phyloP scores from a whole-genome alignment of 495 filamentous ascomycete species.

The Pyrenula aspistea region DNA sequence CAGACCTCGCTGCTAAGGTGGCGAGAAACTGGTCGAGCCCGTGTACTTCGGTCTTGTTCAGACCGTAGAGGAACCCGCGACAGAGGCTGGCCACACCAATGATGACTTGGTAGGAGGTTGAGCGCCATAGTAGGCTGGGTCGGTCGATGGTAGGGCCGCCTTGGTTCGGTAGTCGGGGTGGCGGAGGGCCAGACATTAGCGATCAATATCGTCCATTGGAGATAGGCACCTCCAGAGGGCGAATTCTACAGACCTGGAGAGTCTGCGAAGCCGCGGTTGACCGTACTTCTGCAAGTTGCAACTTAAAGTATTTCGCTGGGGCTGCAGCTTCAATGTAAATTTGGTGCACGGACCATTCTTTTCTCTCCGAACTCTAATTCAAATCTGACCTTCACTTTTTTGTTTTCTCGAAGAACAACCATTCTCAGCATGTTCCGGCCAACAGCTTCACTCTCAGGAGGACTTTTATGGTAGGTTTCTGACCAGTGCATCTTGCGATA shows the following conservation, averaged over 20 bases:
- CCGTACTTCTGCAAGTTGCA: neutral
- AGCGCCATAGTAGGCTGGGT: slow-evolving; percentile 32
- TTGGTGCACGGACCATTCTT: neutral
- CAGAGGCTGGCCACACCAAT: slow-evolving; percentile 31
- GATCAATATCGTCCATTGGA: neutral
- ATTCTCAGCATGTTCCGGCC: slow-evolving; percentile 49
- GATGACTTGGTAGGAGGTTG: slow-evolving; percentile 28
- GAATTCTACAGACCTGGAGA: neutral
- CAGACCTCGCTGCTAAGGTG: slow-evolving; percentile 58
- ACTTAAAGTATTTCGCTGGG: no score
- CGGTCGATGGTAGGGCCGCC: slow-evolving; percentile 1
- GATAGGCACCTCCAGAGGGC: neutral
- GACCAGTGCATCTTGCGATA: slow-evolving; percentile 6
- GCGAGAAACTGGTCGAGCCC: slow-evolving; percentile 66
- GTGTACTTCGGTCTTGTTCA: slow-evolving; percentile 43
- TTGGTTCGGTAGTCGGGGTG: neutral
- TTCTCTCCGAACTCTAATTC: neutral
- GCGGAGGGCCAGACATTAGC: neutral
- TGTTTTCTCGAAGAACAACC: neutral
- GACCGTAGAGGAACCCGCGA: slow-evolving; percentile 30
- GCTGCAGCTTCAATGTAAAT: no score
- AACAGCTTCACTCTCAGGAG: slow-evolving; percentile 61
- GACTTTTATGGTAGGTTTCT: slow-evolving; percentile 64
- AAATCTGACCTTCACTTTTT: neutral
- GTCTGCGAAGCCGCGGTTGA: neutral